Evolutionary conservation across 2,329 filamentous ascomycete genomes (phyloP).

Genomic region (Chaetomium strumarium): DNA sequence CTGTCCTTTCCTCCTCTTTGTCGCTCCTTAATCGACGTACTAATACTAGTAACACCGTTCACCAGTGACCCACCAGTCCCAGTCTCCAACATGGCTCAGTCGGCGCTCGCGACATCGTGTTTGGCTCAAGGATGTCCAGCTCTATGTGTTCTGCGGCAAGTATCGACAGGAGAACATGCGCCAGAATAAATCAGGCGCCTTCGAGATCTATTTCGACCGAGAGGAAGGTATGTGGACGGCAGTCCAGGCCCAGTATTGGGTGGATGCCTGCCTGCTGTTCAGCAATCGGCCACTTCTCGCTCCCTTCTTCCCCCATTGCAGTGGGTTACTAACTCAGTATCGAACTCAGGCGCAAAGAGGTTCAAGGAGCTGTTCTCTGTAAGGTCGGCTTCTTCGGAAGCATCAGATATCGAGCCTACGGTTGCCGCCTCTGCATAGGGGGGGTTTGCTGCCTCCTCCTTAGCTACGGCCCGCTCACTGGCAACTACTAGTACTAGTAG

Average conservation of each 20-base stretch:
- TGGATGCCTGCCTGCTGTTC: not conserved
- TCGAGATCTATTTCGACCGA: slow-evolving; percentile 46
- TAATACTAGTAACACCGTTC: not conserved
- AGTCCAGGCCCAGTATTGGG: not conserved
- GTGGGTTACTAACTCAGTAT: not conserved
- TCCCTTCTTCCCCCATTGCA: too few relatives aligned
- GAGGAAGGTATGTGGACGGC: slow-evolving; percentile 31
- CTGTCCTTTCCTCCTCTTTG: too few relatives aligned
- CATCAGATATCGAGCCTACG: slow-evolving; percentile 15
- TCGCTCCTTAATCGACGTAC: not conserved
- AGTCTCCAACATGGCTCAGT: slow-evolving; percentile 45
- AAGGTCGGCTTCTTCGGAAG: slow-evolving; percentile 8
- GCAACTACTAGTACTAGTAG: too few relatives aligned
- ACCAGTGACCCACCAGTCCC: slow-evolving; percentile 48
- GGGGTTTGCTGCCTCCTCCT: too few relatives aligned
- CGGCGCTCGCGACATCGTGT: slow-evolving; percentile 43
- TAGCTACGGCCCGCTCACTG: too few relatives aligned
- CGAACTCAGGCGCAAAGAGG: slow-evolving; percentile 16
- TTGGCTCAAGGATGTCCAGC: slow-evolving; percentile 48
- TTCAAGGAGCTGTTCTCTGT: slow-evolving; percentile 22
- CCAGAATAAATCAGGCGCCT: slow-evolving; percentile 41
- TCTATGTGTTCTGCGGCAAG: slow-evolving; percentile 53
- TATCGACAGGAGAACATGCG: slow-evolving; percentile 50
- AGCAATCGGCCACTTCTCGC: not conserved
- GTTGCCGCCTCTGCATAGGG: not conserved